These are phyloP conservation scores for Cryptosporidium tyzzeri DNA, from an alignment of 169 alveolate species.

Conservation along the genomic window DNA sequence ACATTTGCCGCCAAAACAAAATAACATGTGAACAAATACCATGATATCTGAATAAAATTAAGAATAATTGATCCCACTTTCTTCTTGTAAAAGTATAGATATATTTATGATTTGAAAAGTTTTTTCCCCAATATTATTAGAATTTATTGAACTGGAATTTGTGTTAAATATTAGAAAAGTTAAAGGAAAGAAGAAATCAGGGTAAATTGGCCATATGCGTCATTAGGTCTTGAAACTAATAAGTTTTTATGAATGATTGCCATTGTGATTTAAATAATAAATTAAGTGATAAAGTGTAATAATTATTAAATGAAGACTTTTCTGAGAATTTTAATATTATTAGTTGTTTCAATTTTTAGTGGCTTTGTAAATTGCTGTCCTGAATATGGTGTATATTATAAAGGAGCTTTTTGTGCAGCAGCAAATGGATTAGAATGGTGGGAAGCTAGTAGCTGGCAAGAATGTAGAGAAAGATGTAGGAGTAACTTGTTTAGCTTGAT, in stretches of 20 bases:
- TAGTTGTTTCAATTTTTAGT: background rate
- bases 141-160: background rate
- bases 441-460: constrained; percentile 71
- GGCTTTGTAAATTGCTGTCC: constrained; percentile 8
- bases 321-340: background rate
- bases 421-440: constrained; percentile 72
- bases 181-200: background rate
- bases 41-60: background rate
- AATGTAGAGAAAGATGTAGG: constrained; percentile 66
- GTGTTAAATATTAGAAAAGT: background rate
- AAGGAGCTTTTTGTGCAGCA: constrained; percentile 12
- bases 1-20: background rate
- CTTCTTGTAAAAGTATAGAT: background rate
- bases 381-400: constrained; percentile 20
- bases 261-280: background rate
- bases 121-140: background rate
- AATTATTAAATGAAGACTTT: background rate
- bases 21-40: background rate
- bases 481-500: constrained; percentile 28
- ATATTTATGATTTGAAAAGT: background rate
- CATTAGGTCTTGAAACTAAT: background rate
- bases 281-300: background rate
- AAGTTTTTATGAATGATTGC: background rate
- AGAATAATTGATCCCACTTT: background rate
- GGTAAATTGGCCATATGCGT: background rate